Conservation (phyloP, 768 basidiomycete species). For the Pleurotus tuber-regium region DNA sequence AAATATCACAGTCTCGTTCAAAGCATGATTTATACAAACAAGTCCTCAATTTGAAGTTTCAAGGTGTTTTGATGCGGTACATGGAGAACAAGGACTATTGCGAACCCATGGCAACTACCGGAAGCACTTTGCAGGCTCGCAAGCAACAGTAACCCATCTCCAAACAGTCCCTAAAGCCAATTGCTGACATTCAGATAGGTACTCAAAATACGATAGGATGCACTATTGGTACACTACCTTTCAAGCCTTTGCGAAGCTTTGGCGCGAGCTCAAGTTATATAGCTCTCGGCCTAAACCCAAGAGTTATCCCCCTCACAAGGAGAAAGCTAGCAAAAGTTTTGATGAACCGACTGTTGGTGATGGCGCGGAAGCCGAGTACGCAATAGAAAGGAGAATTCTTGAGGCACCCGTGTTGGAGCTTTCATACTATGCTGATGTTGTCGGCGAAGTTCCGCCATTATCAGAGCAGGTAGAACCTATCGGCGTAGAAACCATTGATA, state of each 20-base stretch:
- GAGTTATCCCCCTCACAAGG: not conserved
- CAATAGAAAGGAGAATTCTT: constrained; percentile 79
- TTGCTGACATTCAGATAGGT: constrained; percentile 19
- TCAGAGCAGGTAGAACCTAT: constrained; percentile 24
- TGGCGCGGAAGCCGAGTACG: constrained; percentile 76
- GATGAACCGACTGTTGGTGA: constrained; percentile 59
- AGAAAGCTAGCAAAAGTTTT: constrained; percentile 35
- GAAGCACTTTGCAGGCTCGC: constrained; percentile 56
- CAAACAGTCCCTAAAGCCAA: not conserved
- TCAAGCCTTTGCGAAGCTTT: constrained; percentile 44
- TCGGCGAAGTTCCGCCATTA: constrained; percentile 65
- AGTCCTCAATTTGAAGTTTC: constrained; percentile 68
- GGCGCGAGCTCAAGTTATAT: constrained; percentile 52
- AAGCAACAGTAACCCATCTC: constrained; percentile 52
- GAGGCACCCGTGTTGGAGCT: constrained; percentile 77
- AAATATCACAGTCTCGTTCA: constrained; percentile 64
- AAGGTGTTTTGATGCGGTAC: constrained; percentile 58
- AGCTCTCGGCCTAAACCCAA: not conserved
- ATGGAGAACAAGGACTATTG: constrained; percentile 77
- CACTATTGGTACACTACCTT: constrained; percentile 34
- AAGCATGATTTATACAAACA: constrained; percentile 84
- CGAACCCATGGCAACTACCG: constrained; percentile 63
- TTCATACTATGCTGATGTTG: constrained; percentile 83
- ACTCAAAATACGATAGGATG: constrained; percentile 21
- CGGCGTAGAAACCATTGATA: constrained; percentile 51